Percentiles rank a stretch among this genome's conserved stretches.
phyloP scores from a whole-genome alignment of 164 flowering plant genomes.

The Chimonanthus salicifolius region DNA sequence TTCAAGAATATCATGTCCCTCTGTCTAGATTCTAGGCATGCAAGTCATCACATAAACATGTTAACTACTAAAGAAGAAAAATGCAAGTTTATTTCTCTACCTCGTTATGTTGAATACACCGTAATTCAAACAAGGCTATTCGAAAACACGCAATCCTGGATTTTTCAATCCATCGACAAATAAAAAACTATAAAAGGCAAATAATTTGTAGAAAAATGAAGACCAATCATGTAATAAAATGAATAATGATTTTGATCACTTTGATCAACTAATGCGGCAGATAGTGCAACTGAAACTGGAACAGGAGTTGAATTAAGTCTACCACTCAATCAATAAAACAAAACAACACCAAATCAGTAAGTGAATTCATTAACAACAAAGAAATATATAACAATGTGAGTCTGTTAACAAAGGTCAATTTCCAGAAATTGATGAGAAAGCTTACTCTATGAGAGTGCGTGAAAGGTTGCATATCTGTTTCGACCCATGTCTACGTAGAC shows the following conservation, averaged over 20 bases:
- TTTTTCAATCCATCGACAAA: neutral
- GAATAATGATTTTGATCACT: too few species aligned
- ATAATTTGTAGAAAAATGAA: neutral
- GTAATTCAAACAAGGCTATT: neutral
- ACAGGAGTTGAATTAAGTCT: neutral
- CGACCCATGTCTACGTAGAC: conserved; percentile 54
- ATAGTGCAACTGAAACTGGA: neutral
- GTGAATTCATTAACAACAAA: neutral
- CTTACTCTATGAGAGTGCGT: conserved; percentile 57
- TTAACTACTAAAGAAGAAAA: too few species aligned
- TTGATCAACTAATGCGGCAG: too few species aligned
- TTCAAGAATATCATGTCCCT: neutral
- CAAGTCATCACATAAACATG: neutral
- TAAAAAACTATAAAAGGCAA: neutral
- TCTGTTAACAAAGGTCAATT: neutral
- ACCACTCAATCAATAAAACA: neutral
- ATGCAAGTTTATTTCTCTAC: neutral
- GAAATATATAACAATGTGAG: too few species aligned
- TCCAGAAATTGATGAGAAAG: conserved; percentile 1
- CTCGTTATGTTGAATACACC: neutral
- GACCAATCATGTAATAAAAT: too few species aligned
- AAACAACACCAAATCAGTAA: too few species aligned
- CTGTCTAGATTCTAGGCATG: neutral
- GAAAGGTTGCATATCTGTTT: conserved; percentile 54
- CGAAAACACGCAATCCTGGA: neutral